Evolutionary conservation across 257 asterid species (phyloP).

Genomic region (Solanum arcanum): DNA sequence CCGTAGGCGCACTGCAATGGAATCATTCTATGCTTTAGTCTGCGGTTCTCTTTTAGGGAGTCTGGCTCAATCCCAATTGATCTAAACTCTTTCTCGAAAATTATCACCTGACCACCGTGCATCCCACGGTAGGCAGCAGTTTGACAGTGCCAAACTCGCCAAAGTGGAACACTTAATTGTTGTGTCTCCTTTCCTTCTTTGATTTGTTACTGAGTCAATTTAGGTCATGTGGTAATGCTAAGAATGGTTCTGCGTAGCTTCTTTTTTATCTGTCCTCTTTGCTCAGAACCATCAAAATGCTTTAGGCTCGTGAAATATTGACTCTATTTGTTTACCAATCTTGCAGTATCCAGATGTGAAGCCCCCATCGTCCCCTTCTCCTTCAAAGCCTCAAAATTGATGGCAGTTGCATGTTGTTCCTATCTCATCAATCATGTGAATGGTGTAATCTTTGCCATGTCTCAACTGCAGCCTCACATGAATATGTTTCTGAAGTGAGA

Average conservation of each 20-base stretch:
- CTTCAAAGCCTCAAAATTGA: slow-evolving; percentile 57
- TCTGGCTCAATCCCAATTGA: not conserved
- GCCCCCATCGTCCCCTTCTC: slow-evolving; percentile 88
- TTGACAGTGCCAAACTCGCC: not conserved
- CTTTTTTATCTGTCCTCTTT: not conserved
- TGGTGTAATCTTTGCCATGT: not conserved
- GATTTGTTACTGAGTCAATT: not conserved
- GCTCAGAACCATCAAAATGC: not conserved
- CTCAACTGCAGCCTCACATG: not conserved
- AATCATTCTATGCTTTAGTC: not conserved
- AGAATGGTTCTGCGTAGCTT: not conserved
- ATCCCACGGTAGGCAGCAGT: not conserved
- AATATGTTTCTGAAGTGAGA: not conserved
- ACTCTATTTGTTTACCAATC: not conserved
- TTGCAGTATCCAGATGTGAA: slow-evolving; percentile 82
- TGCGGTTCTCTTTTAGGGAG: not conserved
- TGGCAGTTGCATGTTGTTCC: not conserved
- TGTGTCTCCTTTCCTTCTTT: not conserved
- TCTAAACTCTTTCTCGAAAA: not conserved
- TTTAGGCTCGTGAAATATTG: not conserved
- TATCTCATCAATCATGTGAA: not conserved
- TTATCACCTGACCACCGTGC: not conserved
- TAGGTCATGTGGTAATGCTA: not conserved
- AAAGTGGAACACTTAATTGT: not conserved
- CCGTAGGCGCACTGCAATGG: not conserved